Percentiles rank a stretch among this genome's conserved stretches.
Conservation (phyloP, 331 rosid species). For the Cydonia oblonga region DNA sequence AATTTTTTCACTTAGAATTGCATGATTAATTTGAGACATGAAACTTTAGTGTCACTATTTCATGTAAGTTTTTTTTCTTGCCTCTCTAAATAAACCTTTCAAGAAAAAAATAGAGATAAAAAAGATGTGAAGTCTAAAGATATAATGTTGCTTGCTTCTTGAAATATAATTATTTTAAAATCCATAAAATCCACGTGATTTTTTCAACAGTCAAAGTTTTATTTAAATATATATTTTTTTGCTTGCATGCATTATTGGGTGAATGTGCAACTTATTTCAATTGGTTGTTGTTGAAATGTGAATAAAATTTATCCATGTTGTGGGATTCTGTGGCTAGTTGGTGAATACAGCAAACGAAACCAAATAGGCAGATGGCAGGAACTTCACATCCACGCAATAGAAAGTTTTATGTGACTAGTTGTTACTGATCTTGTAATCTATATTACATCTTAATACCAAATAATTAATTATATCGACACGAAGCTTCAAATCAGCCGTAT, state of each 20-base stretch:
- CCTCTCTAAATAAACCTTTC: neutral
- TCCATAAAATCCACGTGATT: neutral
- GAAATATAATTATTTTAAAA: neutral
- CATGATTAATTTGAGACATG: neutral
- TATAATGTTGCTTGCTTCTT: neutral
- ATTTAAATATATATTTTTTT: too few species aligned
- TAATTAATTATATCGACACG: neutral
- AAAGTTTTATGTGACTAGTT: neutral
- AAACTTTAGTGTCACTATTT: neutral
- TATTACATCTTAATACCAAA: neutral
- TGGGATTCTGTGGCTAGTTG: neutral
- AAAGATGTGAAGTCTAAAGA: neutral
- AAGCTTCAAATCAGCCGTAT: neutral
- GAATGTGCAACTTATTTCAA: neutral
- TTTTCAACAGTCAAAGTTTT: too few species aligned
- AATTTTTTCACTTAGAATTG: too few species aligned
- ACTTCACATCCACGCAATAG: neutral
- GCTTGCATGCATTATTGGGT: neutral
- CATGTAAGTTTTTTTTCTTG: neutral
- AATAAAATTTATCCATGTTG: neutral
- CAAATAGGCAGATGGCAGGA: neutral
- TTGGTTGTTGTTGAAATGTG: neutral
- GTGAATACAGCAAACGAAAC: neutral
- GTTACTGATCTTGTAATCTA: neutral
- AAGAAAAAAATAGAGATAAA: neutral